These are phyloP conservation scores for Blastobotrys elegans DNA, from an alignment of 1,139 yeast species.

Conservation along the genomic window DNA sequence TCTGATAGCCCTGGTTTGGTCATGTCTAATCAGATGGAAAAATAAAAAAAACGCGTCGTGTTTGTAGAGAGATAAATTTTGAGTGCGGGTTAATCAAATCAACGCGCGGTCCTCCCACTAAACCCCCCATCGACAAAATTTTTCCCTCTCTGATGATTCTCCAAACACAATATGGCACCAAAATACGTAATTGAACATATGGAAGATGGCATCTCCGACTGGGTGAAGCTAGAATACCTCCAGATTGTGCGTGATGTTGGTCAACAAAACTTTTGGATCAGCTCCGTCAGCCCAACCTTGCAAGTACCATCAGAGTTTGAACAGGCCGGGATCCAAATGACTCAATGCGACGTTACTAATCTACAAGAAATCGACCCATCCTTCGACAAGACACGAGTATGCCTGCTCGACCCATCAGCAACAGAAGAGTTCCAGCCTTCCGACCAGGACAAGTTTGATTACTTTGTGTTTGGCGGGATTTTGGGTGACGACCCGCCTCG, in stretches of 20 bases:
- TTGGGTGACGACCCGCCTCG: constrained; percentile 96
- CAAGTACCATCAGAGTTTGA: constrained; percentile 53
- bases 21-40: neutral
- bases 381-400: constrained; percentile 52
- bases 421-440: constrained; percentile 62
- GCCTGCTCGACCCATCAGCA: constrained; percentile 88
- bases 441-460: constrained; percentile 65
- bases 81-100: too few species aligned
- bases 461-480: constrained; percentile 93
- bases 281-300: constrained; percentile 65
- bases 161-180: constrained; percentile 16
- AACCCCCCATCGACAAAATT: too few species aligned
- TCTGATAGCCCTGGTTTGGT: constrained; percentile 1
- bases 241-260: constrained; percentile 84
- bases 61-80: too few species aligned
- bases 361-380: constrained; percentile 39
- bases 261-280: constrained; percentile 61
- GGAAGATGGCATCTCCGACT: constrained; percentile 95
- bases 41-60: too few species aligned
- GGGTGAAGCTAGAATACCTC: constrained; percentile 86
- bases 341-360: constrained; percentile 63
- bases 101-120: too few species aligned
- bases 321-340: constrained; percentile 73
- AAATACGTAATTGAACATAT: constrained; percentile 93
- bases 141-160: too few species aligned